These are phyloP conservation scores for Colletotrichum magnum DNA, from an alignment of 2,329 filamentous ascomycete species.

Conservation along the genomic window DNA sequence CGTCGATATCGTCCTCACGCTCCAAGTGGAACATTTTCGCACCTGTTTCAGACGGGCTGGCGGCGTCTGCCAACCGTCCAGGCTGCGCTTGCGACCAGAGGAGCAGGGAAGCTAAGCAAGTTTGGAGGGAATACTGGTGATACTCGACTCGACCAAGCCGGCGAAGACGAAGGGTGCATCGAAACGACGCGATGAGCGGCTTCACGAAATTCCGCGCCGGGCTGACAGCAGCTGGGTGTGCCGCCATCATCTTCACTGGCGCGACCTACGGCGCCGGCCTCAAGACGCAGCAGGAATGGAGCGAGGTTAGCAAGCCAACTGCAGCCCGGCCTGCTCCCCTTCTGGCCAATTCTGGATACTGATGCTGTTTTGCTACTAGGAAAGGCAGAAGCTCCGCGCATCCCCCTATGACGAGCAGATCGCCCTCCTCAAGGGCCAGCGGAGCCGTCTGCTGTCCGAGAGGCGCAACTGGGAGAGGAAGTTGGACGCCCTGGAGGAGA, in stretches of 20 bases:
- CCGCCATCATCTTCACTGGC: conserved; percentile 62
- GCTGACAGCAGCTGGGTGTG: conserved; percentile 58
- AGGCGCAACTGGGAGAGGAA: conserved; percentile 58
- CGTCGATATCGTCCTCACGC: conserved; percentile 20
- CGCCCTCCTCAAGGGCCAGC: conserved; percentile 59
- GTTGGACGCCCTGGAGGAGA: conserved; percentile 55
- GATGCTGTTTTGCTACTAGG: conserved; percentile 41
- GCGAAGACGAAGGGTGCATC: not conserved
- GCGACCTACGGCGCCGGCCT: conserved; percentile 64
- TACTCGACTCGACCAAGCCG: not conserved
- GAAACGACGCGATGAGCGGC: conserved; percentile 41
- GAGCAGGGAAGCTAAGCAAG: conserved; percentile 42
- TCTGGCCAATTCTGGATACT: not conserved
- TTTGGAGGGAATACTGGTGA: conserved; percentile 49
- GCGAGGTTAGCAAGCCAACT: conserved; percentile 51
- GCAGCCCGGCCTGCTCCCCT: not conserved
- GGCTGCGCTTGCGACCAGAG: conserved; percentile 44
- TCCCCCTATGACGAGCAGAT: conserved; percentile 61
- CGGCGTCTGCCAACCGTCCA: conserved; percentile 5
- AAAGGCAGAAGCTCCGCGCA: conserved; percentile 54
- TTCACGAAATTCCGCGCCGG: conserved; percentile 44
- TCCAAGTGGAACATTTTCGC: conserved; percentile 14
- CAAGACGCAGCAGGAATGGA: conserved; percentile 63
- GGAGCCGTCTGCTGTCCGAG: conserved; percentile 55
- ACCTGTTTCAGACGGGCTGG: not conserved